Evolutionary conservation across 768 basidiomycete species (phyloP).

Genomic region (Rhizopogon vinicolor): DNA sequence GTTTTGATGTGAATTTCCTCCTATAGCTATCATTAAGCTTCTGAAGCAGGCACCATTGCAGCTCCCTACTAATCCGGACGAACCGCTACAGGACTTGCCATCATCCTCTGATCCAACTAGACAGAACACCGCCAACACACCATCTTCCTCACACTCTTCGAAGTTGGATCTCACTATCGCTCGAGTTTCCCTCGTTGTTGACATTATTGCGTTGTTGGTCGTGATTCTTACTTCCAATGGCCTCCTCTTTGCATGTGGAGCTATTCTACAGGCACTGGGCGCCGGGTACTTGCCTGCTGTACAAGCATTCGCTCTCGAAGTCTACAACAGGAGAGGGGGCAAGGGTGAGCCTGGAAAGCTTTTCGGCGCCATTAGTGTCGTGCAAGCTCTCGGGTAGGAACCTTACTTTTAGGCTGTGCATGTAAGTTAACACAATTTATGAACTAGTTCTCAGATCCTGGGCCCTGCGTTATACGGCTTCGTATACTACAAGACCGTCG

Average conservation of each 20-base stretch:
- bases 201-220: conserved; percentile 44
- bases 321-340: conserved; percentile 49
- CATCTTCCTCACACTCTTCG: too few relatives aligned
- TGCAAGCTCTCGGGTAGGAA: conserved; percentile 60
- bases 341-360: too few relatives aligned
- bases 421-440: too few relatives aligned
- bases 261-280: conserved; percentile 50
- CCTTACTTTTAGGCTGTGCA: not conserved
- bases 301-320: conserved; percentile 67
- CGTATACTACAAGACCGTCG: too few relatives aligned
- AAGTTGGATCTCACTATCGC: conserved; percentile 35
- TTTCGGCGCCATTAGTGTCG: conserved; percentile 62
- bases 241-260: conserved; percentile 45
- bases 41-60: conserved; percentile 38
- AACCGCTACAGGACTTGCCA: conserved; percentile 11
- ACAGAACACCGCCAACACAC: not conserved
- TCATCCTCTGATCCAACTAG: conserved; percentile 3
- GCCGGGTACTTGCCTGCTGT: conserved; percentile 61
- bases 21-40: conserved; percentile 50
- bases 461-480: too few relatives aligned
- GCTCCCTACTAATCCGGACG: conserved; percentile 10
- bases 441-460: too few relatives aligned
- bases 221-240: conserved; percentile 46
- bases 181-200: conserved; percentile 55
- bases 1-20: not conserved